Evolutionary conservation across 2,329 filamentous ascomycete species (phyloP).

Genomic region (Didymella pomorum): DNA sequence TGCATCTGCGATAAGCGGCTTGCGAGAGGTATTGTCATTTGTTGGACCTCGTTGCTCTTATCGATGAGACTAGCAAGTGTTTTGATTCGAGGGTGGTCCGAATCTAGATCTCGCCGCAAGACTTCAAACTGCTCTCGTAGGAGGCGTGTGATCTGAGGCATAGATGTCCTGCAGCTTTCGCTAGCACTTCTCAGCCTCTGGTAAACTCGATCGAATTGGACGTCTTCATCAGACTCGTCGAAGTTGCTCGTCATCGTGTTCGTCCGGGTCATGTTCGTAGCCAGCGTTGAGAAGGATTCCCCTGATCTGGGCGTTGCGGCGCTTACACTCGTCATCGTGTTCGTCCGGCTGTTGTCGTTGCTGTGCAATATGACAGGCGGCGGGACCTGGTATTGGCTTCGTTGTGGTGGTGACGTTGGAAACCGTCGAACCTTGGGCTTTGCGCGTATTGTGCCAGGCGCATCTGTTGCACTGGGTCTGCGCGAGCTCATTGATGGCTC

Average conservation of each 20-base stretch:
- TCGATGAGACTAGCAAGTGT: constrained; percentile 68
- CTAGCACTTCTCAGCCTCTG: constrained; percentile 76
- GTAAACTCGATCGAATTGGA: constrained; percentile 83
- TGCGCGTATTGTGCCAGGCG: constrained; percentile 39
- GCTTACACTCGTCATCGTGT: constrained; percentile 59
- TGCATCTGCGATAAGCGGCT: constrained; percentile 79
- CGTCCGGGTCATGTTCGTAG: constrained; percentile 55
- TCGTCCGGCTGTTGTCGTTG: constrained; percentile 61
- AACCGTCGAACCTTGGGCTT: constrained; percentile 43
- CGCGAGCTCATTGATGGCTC: constrained; percentile 33
- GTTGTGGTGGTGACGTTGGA: constrained; percentile 46
- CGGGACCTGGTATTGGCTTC: constrained; percentile 43
- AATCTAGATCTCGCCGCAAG: constrained; percentile 43
- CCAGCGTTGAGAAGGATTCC: constrained; percentile 75
- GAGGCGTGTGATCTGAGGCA: constrained; percentile 62
- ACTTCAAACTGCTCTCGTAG: constrained; percentile 42
- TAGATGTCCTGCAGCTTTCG: constrained; percentile 73
- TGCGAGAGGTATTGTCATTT: constrained; percentile 77
- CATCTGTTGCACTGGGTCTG: constrained; percentile 33
- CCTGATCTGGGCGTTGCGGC: constrained; percentile 78
- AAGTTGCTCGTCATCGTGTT: constrained; percentile 67
- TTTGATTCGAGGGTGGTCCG: constrained; percentile 46
- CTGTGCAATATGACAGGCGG: constrained; percentile 55
- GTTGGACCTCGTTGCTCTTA: constrained; percentile 73
- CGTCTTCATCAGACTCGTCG: constrained; percentile 74